Evolutionary conservation across 2,329 filamentous ascomycete species (phyloP).

Genomic region (Penicillium vulpinum): DNA sequence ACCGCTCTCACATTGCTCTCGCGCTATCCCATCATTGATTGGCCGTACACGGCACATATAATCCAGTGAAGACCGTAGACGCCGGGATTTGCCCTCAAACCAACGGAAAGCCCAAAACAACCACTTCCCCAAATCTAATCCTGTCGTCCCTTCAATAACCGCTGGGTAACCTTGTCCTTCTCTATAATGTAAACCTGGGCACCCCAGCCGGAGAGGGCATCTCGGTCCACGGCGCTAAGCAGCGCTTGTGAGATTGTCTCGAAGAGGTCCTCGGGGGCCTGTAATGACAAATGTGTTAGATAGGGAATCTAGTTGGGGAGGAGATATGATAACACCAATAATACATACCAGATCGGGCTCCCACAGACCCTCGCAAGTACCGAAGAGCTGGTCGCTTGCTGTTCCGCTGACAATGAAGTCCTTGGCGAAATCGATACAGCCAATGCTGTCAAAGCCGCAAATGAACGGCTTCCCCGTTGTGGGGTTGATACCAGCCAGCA

Average conservation of each 20-base stretch:
- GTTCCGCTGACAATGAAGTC: constrained; percentile 98
- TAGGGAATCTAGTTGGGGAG: background rate
- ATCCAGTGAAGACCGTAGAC: constrained; percentile 31
- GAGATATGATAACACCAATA: background rate
- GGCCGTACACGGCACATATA: constrained; percentile 22
- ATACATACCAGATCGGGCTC: constrained; percentile 86
- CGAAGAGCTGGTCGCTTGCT: constrained; percentile 95
- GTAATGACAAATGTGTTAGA: constrained; percentile 6
- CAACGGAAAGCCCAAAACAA: constrained; percentile 29
- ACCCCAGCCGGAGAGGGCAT: constrained; percentile 96
- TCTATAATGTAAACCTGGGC: constrained; percentile 99
- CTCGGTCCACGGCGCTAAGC: constrained; percentile 92
- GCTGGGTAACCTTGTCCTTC: constrained; percentile 99
- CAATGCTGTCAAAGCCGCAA: constrained; percentile 98
- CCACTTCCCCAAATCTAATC: constrained; percentile 58
- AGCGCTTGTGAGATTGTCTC: constrained; percentile 97
- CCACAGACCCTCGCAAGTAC: constrained; percentile 97
- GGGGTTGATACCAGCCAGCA: constrained; percentile 91
- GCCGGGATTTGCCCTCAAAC: constrained; percentile 27
- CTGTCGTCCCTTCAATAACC: constrained; percentile 95
- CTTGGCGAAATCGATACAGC: constrained; percentile 99
- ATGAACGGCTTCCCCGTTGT: constrained; percentile 96
- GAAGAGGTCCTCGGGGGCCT: constrained; percentile 92
- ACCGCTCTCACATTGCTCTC: constrained; percentile 16
- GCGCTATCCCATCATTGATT: constrained; percentile 18